These are phyloP conservation scores for Syncephalastrum racemosum DNA, from an alignment of 371 early-diverging fungal species.

Conservation along the genomic window DNA sequence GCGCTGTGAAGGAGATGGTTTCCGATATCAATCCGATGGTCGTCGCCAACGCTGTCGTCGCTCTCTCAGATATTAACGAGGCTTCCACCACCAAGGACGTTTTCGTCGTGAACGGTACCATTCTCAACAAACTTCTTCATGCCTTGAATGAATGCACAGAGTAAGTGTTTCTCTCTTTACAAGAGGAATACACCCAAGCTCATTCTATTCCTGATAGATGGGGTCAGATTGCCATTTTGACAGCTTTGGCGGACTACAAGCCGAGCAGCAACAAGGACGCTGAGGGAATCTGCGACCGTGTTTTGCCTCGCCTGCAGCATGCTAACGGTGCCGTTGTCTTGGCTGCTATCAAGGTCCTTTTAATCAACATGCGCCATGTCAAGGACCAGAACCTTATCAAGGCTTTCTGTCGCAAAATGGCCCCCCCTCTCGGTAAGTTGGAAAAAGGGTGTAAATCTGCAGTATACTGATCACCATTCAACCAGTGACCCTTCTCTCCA, in stretches of 20 bases:
- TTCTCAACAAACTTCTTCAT: conserved; percentile 83
- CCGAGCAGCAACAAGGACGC: conserved; percentile 64
- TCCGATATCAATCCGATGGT: conserved; percentile 96
- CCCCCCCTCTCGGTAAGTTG: conserved; percentile 81
- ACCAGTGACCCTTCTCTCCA: conserved; percentile 83
- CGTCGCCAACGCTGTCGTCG: conserved; percentile 90
- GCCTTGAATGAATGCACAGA: conserved; percentile 96
- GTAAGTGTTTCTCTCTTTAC: conserved; percentile 37
- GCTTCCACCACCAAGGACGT: conserved; percentile 66
- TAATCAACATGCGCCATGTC: conserved; percentile 66
- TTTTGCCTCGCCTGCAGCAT: conserved; percentile 84
- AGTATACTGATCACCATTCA: not conserved
- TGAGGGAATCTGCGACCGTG: conserved; percentile 87
- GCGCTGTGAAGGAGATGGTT: conserved; percentile 81
- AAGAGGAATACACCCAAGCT: not conserved
- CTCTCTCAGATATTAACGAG: conserved; percentile 88
- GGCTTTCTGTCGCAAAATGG: conserved; percentile 77
- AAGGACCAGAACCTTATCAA: conserved; percentile 67
- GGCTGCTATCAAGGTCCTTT: conserved; percentile 71
- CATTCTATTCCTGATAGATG: conserved; percentile 55
- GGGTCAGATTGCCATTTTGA: conserved; percentile 92
- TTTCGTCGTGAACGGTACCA: conserved; percentile 71
- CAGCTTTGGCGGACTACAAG: conserved; percentile 76
- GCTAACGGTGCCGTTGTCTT: conserved; percentile 65
- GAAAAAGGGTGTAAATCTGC: not conserved